Evolutionary conservation across 1,284 basidiomycete species (phyloP), one percentile per base, ranked within the genome.

Genomic region (Boletus semigastroideus): DNA sequence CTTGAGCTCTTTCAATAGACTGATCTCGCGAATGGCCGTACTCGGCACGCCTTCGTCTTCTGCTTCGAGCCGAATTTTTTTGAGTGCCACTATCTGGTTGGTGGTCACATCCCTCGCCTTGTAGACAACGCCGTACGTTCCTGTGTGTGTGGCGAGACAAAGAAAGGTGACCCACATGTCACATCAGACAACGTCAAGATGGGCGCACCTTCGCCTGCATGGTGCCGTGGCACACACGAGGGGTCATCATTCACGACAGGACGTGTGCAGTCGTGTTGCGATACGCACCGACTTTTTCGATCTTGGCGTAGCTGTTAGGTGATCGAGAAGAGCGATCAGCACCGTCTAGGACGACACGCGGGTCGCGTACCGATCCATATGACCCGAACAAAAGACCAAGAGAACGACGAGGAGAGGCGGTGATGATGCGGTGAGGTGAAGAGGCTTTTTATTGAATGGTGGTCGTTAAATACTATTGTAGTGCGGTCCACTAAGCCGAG

Each of bases 61-160:
- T 17, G 94, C 93, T 71, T 99, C 97, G 34, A 99, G 84, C 52
- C 96, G 83, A 66, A 99, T 99, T 80, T 99, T 98, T 83, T 99
- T 99, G 65, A 95, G 78, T 44, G 94, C 94, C 47, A 94, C 95
- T 62, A 92, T 83, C 71, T 84, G 68, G 74, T 91, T 84, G 48
- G 84, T 84, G 60, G 74, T 78, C 68, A 85, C 72, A 71, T 93
- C 84, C 67, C 85, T 84, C 57, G 87, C 92, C 72, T 94, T 94
- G 82, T 98, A 98, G 17, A 99, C 96, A 50, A 98, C 96, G 58
- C 97, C 97, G 64, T 99, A 99, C 42, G 97, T 99, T 63, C 96
- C 96, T 98, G 63, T 33, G 41, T 20, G 33, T 27, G 50, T 50
- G 46, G 17, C 43, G 63, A 54, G 51, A 14, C 12, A 20, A 14